These are phyloP conservation scores for Paraphoma sp. DNA, from an alignment of 2,329 filamentous ascomycete species.

Conservation along the genomic window DNA sequence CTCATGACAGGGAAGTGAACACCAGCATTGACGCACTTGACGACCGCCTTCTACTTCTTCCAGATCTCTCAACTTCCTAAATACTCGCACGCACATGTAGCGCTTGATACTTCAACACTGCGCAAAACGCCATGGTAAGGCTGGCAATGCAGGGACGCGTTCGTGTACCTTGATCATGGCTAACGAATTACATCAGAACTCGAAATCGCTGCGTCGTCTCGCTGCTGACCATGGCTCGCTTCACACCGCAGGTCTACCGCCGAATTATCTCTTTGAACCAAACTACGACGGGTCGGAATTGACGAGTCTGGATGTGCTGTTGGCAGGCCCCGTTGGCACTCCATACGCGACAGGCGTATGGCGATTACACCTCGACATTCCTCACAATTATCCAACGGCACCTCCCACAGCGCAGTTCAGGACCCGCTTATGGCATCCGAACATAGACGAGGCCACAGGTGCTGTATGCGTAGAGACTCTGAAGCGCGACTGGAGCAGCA, in stretches of 20 bases:
- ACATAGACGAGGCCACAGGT: conserved; percentile 67
- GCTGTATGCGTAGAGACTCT: conserved; percentile 70
- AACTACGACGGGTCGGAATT: conserved; percentile 57
- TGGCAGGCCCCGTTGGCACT: conserved; percentile 66
- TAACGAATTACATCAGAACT: conserved; percentile 48
- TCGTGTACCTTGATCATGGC: neutral
- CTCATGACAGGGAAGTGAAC: neutral
- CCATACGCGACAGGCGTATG: conserved; percentile 66
- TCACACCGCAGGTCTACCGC: conserved; percentile 62
- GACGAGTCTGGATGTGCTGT: conserved; percentile 63
- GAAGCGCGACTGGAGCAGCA: conserved; percentile 67
- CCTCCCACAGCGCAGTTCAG: conserved; percentile 66
- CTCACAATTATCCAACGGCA: conserved; percentile 60
- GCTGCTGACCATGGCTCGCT: conserved; percentile 66
- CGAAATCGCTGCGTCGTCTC: conserved; percentile 62
- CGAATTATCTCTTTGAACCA: conserved; percentile 66
- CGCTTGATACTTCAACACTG: neutral
- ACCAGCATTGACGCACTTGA: neutral
- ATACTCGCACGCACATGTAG: neutral
- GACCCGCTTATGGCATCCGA: conserved; percentile 69
- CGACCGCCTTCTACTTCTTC: neutral
- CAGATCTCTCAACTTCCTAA: neutral
- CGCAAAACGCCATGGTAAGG: neutral
- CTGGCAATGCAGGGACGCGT: neutral
- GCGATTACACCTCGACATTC: conserved; percentile 66